Evolutionary conservation across 805 yeast species (phyloP), one percentile per base, ranked within the genome.

Genomic region (Teunomyces funiuensis): DNA sequence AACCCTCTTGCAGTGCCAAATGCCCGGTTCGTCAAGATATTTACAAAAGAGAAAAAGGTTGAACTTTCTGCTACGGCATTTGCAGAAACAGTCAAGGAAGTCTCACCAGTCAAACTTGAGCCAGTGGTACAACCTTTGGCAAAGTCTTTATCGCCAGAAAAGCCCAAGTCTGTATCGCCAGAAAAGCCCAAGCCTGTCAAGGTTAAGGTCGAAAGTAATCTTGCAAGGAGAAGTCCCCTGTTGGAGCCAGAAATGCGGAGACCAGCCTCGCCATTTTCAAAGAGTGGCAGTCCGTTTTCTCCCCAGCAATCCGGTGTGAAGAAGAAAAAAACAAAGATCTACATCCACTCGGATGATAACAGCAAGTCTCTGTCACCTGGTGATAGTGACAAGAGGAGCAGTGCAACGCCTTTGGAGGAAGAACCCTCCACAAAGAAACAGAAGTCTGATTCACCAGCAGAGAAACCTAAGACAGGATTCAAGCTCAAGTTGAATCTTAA

Each of bases 31-130:
- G 74, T 76, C 26, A 73, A 60, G 45, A 69, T 77, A 6, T 53
- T 62, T 2, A 53, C 61, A 1, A 54, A 51, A 3, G 52, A 57
- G n/a, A 67, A 60, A 44, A 65, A 55, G 29, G 60, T 75, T 1
- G 52, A 59, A 11, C 48, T 71, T 1, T 77, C 81, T 0, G 64
- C 74, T 2, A 63, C 58, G 3, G 79, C 81, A 5, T 67, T 71
- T 54, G 53, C 46, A 47, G 51, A 41, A 13, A 10, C 37, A 11
- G 19, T 37, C 16, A 25, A 14, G 14, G 27, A 5, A 2, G 11
- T 14, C 11, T 37, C 34, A n/a, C 34, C 34, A 7, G 27, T 27
- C 5, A 37, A 37, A 17, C 8, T 28, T 17, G 33, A 37, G 10
- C 30, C 38, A 14, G 30, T 10, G n/a, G 15, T 16, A n/a, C n/a